Percentiles rank a stretch among this genome's conserved stretches.
phyloP scores from a whole-genome alignment of 768 basidiomycete species.

The Hygrocybe punicea region DNA sequence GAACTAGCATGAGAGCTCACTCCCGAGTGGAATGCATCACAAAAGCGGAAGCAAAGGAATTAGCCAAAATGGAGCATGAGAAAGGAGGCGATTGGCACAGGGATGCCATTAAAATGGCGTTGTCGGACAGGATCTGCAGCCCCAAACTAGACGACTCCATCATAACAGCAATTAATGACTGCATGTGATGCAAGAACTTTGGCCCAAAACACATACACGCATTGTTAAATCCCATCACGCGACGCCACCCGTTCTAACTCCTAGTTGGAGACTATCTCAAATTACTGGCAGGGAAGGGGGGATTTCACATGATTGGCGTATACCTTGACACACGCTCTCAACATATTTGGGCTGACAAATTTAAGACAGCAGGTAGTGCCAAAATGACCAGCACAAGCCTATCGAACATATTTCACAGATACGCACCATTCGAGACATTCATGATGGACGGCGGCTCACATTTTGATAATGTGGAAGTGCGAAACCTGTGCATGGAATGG shows the following conservation, averaged over 20 bases:
- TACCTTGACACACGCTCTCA: too few species aligned
- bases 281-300: background rate
- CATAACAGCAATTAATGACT: background rate
- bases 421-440: too few species aligned
- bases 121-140: background rate
- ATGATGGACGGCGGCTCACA: too few species aligned
- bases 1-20: conserved; percentile 12
- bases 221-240: background rate
- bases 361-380: too few species aligned
- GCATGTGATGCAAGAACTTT: background rate
- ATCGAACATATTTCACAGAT: too few species aligned
- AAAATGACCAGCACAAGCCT: too few species aligned
- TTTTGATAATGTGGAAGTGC: too few species aligned
- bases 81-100: background rate
- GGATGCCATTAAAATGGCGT: background rate
- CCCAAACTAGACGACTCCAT: background rate
- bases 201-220: background rate
- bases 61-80: background rate
- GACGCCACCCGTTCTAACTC: background rate
- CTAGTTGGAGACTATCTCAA: too few species aligned
- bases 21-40: conserved; percentile 26
- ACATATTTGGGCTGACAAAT: too few species aligned
- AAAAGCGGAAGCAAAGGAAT: conserved; percentile 4
- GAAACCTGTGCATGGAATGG: too few species aligned
- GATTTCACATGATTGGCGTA: too few species aligned